A percentile compares a stretch with the other conserved stretches of the same genome.
phyloP scores from a whole-genome alignment of 2,329 filamentous ascomycete genomes.

The Cladosporium sp. region DNA sequence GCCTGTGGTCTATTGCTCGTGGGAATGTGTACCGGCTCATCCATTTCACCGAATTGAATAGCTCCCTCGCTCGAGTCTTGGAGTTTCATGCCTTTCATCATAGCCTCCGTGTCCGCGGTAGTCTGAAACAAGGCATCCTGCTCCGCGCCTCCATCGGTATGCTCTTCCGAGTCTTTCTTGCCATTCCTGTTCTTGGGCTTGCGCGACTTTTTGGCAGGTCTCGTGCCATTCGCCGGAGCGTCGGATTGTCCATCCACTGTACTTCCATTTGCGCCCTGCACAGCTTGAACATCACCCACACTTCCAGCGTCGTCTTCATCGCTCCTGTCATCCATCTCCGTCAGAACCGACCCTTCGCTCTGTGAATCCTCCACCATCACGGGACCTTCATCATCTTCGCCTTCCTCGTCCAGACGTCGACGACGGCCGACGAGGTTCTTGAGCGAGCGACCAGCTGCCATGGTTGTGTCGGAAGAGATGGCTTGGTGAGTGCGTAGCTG shows the following conservation, averaged over 20 bases:
- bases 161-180: constrained; percentile 42
- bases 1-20: neutral
- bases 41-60: constrained; percentile 10
- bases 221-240: constrained; percentile 18
- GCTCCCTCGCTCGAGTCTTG: constrained; percentile 6
- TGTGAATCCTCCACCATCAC: constrained; percentile 58
- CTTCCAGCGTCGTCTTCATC: constrained; percentile 49
- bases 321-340: constrained; percentile 36
- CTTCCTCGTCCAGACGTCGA: constrained; percentile 65
- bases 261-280: constrained; percentile 18
- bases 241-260: constrained; percentile 25
- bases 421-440: constrained; percentile 63
- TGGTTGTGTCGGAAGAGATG: constrained; percentile 22
- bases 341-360: constrained; percentile 56
- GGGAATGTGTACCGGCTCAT: constrained; percentile 11
- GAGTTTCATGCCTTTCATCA: constrained; percentile 50
- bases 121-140: constrained; percentile 34
- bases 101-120: constrained; percentile 54
- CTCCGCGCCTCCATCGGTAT: constrained; percentile 46
- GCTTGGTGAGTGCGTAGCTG: neutral
- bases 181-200: constrained; percentile 21
- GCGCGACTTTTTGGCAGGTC: constrained; percentile 32
- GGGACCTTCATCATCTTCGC: constrained; percentile 57
- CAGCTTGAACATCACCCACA: constrained; percentile 17
- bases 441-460: constrained; percentile 51